Evolutionary conservation across 2,329 filamentous ascomycete genomes (phyloP).

Genomic region (Samsoniella hepiali): DNA sequence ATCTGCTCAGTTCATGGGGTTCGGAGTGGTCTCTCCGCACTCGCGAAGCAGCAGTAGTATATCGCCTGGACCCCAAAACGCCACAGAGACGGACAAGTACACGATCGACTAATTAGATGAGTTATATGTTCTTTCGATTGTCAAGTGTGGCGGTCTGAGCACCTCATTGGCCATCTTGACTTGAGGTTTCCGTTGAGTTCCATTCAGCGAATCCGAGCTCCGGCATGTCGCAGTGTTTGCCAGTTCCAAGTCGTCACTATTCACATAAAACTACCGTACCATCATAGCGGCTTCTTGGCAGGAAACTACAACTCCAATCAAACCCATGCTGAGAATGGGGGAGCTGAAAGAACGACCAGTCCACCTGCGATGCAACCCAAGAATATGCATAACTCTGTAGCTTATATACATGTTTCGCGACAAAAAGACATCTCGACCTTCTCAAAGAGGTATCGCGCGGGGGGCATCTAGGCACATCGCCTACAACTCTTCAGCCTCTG

Average conservation of each 20-base stretch:
- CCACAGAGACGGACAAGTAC: neutral
- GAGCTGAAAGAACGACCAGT: constrained; percentile 11
- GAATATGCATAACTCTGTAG: constrained; percentile 7
- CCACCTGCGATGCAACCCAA: constrained; percentile 12
- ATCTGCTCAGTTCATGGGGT: neutral
- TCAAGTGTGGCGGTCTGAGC: neutral
- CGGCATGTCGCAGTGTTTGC: neutral
- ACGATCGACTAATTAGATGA: neutral
- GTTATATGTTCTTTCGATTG: neutral
- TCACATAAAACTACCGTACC: neutral
- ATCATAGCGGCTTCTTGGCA: constrained; percentile 4
- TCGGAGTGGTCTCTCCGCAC: neutral
- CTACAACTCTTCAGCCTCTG: neutral
- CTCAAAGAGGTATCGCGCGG: constrained; percentile 5
- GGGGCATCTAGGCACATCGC: neutral
- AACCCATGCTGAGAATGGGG: neutral
- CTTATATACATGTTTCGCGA: neutral
- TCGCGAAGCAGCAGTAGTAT: neutral
- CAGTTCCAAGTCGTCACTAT: neutral
- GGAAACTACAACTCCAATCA: neutral
- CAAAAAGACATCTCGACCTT: neutral
- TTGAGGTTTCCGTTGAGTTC: neutral
- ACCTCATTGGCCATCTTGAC: neutral
- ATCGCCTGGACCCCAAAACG: neutral
- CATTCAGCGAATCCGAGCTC: too few relatives aligned